These are phyloP conservation scores for Dendrostoma leiphaemia DNA, from an alignment of 2,329 filamentous ascomycete species.

Conservation along the genomic window DNA sequence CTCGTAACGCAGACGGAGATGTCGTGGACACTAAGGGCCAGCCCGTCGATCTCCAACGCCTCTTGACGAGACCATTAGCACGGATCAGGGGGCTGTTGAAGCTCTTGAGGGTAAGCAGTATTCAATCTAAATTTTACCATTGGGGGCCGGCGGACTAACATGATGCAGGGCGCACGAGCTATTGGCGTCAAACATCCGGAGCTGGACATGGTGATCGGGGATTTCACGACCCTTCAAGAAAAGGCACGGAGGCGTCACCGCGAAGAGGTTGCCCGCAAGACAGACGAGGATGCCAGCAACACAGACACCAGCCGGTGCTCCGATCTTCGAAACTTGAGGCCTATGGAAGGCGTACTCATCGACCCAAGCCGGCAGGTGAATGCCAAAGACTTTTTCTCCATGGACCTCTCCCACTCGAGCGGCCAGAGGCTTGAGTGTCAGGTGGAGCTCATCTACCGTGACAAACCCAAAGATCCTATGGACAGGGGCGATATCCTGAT, in stretches of 20 bases:
- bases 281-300: constrained; percentile 81
- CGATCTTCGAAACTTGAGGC: constrained; percentile 73
- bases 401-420: constrained; percentile 83
- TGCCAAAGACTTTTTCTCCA: constrained; percentile 85
- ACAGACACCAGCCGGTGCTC: constrained; percentile 80
- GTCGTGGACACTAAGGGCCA: constrained; percentile 75
- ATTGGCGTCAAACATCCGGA: constrained; percentile 51
- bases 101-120: constrained; percentile 65
- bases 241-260: constrained; percentile 66
- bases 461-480: constrained; percentile 66
- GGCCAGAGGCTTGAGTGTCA: constrained; percentile 88
- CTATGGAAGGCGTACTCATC: constrained; percentile 68
- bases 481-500: constrained; percentile 84
- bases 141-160: constrained; percentile 28
- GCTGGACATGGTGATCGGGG: constrained; percentile 55
- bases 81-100: constrained; percentile 85
- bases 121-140: neutral
- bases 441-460: constrained; percentile 81
- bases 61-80: constrained; percentile 85
- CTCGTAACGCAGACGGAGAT: constrained; percentile 63
- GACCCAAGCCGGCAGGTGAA: constrained; percentile 79
- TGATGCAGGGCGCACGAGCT: constrained; percentile 54
- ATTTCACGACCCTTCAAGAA: constrained; percentile 71
- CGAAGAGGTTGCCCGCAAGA: constrained; percentile 67
- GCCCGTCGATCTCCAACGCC: constrained; percentile 88